Base-by-base conservation (phyloP, 2,329 filamentous ascomycete species). In the Aspergillus neotritici region DNA sequence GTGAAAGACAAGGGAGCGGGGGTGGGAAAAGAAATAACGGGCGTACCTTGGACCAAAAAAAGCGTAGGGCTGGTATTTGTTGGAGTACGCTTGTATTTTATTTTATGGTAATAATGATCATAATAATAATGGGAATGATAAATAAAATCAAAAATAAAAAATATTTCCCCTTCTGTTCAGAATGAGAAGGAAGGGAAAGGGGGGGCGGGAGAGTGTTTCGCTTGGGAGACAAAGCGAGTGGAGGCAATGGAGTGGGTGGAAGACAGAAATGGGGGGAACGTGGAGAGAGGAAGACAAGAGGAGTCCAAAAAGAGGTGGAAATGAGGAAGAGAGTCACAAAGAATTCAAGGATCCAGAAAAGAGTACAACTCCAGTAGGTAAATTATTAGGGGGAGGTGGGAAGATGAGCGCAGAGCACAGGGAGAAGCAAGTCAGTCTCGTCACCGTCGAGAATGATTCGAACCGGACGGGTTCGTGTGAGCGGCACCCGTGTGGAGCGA, bases 31-130 rank as follows among this genome's bases (percentile, higher is more conserved):
- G 44, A 41, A 47, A 51, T 47, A 33, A 48, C 34, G 51, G 44
- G 51, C 51, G 47, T 58, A 60, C 55, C 55, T 56, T 56, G 45
- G 46, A 48, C 46, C 15, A 45, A 47, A 49, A 44, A 43, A 37
- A 46, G 51, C 52, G 41, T 44, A 48, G 49, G 44, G 52, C 44
- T 43, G 47, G 48, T 47, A 47, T 50, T 43, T 37, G 34, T 35
- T 31, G 42, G 39, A 42, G 39, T 35, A 47, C 45, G 37, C 39
- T 48, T 48, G 55, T 55, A 50, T 49, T 50, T 48, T 54, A 55
- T 31, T 34, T 43, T 39, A 43, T 30, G 37, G 37, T 35, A 44
- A 34, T 37, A 34, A 35, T 34, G 21, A 36, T 43, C 43, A 29
- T 31, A 34, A 25, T 39, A 44, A 36, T 44, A 17, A 40, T 17